Evolutionary conservation across 305 asterid genomes (phyloP), one percentile per base, ranked within the genome.

Genomic region (Withania somnifera): DNA sequence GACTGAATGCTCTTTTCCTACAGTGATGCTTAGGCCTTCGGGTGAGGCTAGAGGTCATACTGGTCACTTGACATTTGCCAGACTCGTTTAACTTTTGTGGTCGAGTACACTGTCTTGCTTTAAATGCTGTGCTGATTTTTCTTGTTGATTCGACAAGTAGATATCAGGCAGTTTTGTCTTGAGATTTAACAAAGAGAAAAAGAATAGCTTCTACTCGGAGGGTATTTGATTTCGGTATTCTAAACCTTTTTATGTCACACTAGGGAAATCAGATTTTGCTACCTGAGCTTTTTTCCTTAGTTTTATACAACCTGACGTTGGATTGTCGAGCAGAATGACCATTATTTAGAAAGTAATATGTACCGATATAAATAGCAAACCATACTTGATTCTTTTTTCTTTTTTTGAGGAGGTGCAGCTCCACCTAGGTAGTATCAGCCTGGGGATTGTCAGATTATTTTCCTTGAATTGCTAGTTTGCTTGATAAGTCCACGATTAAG

Each of bases 61-160:
- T 0, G 98, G 98, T 78, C 94, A 92, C 78, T 87, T 96, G 91
- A 96, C 99, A 64, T 96, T 96, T 87, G 99, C 99, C 3, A 89
- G 98, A 86, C 95, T 93, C 71, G 98, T 85, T 32, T 76, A 75
- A 0, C 15, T 26, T 50, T 75, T 75, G 15, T 75, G 26, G 80
- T 9, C 6, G n/a, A 10, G 7, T 19, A 75, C 61, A 50, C n/a
- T 75, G 24, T 75, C 1, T 19, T 19, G 4, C 53, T 19, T 40
- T 26, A 60, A 36, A 38, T 68, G 50, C n/a, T 15, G 80, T 26
- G 45, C 28, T 75, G 50, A 2, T 15, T 50, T 50, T 50, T 73
- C 40, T 75, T 47, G 3, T 14, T 75, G 26, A 75, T 75, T 75
- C 61, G 17, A 50, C 28, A 5, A 75, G 0, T 75, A 26, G 80